phyloP scores from a whole-genome alignment of 1,284 basidiomycete genomes.

The Trichosporon coremiiforme region DNA sequence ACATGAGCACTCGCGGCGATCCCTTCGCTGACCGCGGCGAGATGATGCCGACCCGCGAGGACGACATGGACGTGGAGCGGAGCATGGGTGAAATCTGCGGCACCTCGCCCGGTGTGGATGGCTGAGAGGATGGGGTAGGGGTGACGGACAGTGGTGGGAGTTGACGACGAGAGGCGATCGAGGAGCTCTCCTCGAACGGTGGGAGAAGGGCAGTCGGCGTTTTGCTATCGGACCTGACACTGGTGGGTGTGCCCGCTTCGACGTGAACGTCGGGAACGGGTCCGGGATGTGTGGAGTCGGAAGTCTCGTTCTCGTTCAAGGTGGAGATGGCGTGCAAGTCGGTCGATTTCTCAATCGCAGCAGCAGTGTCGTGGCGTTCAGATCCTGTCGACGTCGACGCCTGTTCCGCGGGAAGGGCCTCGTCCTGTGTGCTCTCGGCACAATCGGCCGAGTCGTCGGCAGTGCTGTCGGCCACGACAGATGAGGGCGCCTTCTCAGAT shows the following conservation, averaged over 20 bases:
- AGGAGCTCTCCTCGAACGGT: background rate
- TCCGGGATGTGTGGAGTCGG: background rate
- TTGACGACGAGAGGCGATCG: background rate
- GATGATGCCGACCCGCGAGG: constrained; percentile 8
- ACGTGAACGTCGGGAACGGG: background rate
- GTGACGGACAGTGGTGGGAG: background rate
- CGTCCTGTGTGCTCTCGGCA: background rate
- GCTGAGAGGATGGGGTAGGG: background rate
- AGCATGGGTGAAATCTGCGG: background rate
- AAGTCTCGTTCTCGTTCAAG: background rate
- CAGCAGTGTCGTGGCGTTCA: background rate
- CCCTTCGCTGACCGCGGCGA: constrained; percentile 6
- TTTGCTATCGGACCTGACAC: background rate
- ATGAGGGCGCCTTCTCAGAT: background rate
- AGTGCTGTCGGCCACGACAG: background rate
- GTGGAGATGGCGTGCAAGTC: background rate
- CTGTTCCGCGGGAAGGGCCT: background rate
- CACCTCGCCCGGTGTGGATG: background rate
- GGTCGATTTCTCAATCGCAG: background rate
- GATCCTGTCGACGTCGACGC: background rate
- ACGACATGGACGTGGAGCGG: constrained; percentile 11
- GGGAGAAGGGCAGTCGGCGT: background rate
- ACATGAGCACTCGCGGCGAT: constrained; percentile 10
- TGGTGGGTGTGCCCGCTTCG: background rate
- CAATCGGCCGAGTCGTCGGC: background rate